Evolutionary conservation across 441 rosid species (phyloP), one percentile per base, ranked within the genome.

Genomic region (Erysimum cheiri): DNA sequence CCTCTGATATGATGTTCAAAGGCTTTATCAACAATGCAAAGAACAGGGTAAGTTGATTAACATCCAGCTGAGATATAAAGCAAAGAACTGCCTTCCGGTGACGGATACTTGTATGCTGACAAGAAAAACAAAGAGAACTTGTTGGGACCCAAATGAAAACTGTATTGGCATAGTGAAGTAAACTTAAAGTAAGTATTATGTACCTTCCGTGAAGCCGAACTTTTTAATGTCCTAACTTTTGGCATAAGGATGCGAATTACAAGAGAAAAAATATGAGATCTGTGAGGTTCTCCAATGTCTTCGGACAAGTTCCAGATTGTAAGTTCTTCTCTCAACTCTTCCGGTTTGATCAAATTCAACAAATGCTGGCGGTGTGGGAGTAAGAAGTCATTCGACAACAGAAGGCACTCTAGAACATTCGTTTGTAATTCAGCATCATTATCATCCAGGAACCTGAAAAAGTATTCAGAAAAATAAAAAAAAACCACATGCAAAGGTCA

Each of bases 201-300:
- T 78, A 92, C 99, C 93, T 92, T 96, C 59, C 97, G 87, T 61
- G 99, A 87, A 64, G 96, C 97, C 50, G 84, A 87, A 17, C 70
- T 85, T 85, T 88, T 91, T 75, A 88, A 77, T 71, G 85, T 96
- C 80, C 97, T 86, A 64, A 93, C 88, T 90, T 89, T 93, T 60
- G 98, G 97, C 82, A 85, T 80, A 80, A 93, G 80, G 76, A 93
- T 77, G 33, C 85, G 88, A 60, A 93, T 75, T 71, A 87, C 89
- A 56, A 88, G 40, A 61, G 97, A 92, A 60, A 85, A 78, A 64
- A 96, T 70, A 82, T 71, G 74, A 67, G 81, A 76, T 72, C 92
- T 85, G 78, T 96, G 96, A 60, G 80, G 78, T 57, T 84, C 89
- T 69, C 85, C 89, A 63, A 93, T 82, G 60, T 89, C 94, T 78